These are phyloP conservation scores for Kickxella alabastrina DNA, from an alignment of 192 early-diverging fungal genomes.

Conservation along the genomic window DNA sequence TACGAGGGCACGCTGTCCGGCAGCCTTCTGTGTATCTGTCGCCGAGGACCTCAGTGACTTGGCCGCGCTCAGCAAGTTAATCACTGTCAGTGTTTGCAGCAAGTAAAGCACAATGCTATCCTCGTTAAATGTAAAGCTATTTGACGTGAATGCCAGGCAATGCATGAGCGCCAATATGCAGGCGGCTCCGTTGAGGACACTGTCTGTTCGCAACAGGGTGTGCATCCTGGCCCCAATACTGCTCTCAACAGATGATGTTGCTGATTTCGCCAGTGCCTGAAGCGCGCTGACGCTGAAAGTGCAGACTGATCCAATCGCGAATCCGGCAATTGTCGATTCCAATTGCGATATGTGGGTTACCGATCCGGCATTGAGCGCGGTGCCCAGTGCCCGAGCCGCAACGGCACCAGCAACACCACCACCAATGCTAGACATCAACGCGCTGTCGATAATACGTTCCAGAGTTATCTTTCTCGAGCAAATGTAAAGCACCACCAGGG, in stretches of 20 bases:
- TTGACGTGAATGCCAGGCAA: conserved; percentile 70
- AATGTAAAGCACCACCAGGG: conserved; percentile 8
- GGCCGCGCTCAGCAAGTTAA: conserved; percentile 19
- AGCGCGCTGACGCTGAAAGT: conserved; percentile 13
- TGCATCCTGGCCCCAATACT: conserved; percentile 28
- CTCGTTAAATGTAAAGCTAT: conserved; percentile 89
- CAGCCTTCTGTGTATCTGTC: conserved; percentile 14
- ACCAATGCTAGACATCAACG: conserved; percentile 3
- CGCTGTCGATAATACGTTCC: conserved; percentile 1
- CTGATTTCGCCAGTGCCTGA: not conserved
- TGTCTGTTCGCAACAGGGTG: conserved; percentile 61
- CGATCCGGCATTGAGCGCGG: not conserved
- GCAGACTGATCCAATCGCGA: conserved; percentile 7
- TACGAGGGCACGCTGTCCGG: conserved; percentile 38
- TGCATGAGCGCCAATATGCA: conserved; percentile 45
- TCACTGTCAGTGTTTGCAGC: conserved; percentile 60
- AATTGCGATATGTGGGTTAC: conserved; percentile 11
- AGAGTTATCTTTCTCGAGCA: conserved; percentile 8
- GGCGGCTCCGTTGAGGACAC: conserved; percentile 50
- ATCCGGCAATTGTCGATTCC: conserved; percentile 21
- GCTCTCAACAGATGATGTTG: conserved; percentile 1
- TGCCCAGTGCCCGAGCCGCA: conserved; percentile 9
- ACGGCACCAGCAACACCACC: conserved; percentile 10
- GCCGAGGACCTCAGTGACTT: not conserved
- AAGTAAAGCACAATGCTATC: conserved; percentile 68